phyloP scores from a whole-genome alignment of 495 filamentous ascomycete species.

The Alectoria sarmentosa region DNA sequence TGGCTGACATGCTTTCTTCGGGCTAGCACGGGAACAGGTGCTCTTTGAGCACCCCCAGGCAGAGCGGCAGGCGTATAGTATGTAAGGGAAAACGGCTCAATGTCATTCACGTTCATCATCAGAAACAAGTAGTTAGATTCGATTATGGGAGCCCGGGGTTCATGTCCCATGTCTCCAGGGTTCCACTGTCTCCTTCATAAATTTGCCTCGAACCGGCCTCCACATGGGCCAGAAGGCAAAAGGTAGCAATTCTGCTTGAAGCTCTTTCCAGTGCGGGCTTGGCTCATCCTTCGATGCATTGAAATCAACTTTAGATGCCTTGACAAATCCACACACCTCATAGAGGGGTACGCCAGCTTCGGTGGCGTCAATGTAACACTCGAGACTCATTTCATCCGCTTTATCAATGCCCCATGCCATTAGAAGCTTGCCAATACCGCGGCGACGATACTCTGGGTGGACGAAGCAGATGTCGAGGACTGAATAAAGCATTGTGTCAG shows the following conservation, averaged over 20 bases:
- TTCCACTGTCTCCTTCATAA: neutral
- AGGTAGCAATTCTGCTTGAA: neutral
- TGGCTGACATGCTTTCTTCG: too few species aligned
- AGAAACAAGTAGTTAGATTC: neutral
- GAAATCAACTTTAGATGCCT: constrained; percentile 12
- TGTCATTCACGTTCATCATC: neutral
- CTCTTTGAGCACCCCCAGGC: neutral
- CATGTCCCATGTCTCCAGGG: neutral
- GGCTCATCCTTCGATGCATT: neutral
- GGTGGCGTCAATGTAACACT: constrained; percentile 37
- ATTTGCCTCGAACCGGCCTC: neutral
- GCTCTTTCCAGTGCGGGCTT: neutral
- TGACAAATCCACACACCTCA: constrained; percentile 30
- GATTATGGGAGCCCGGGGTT: neutral
- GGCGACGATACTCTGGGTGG: constrained; percentile 31
- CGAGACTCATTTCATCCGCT: constrained; percentile 35
- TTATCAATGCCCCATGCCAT: constrained; percentile 39
- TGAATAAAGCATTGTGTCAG: constrained; percentile 12
- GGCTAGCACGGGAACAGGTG: neutral
- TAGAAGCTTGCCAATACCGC: constrained; percentile 33
- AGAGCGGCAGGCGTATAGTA: neutral
- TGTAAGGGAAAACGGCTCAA: neutral
- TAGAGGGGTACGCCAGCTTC: constrained; percentile 34
- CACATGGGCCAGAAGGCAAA: constrained; percentile 10
- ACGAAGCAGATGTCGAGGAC: constrained; percentile 31